Base-by-base conservation (phyloP, 768 basidiomycete genomes). In the Paxillus involutus region DNA sequence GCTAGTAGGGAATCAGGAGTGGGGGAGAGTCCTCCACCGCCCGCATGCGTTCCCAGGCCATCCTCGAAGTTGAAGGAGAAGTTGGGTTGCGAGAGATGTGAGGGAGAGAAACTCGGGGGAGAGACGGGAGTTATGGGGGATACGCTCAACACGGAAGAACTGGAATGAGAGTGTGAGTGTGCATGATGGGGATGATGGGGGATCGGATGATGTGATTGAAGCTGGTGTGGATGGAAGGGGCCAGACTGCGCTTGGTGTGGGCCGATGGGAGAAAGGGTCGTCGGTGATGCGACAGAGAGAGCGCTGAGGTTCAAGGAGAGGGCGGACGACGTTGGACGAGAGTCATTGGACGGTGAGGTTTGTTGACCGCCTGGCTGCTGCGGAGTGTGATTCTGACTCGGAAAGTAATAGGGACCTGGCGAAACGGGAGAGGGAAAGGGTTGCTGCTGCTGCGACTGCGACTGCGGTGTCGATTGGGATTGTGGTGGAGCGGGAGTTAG, bases 281-380 rank as follows among this genome's bases (percentile, higher is more conserved):
- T 77, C 9, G 86, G 86, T 19, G 85, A 87, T 40, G 85, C 70
- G 51, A 90, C 87, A 47, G 81, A 75, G 49, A 90, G 78, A 1
- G 80, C 77, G 24, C 82, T 83, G 52, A 91, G 75, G 65, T 89
- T 90, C 65, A 90, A 80, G 30, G 84, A 81, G 42, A 89, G 75
- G 1, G 75, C 65, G 35, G 77, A 70, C n/a, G 74, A 61, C 21
- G 63, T 67, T 37, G 63, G 66, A 37, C 57, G 59, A 0, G 63
- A 19, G 11, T 64, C 64, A 0, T 50, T 39, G 19, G 39, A 16
- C 4, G 58, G 59, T 42, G 63, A 56, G 8, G 64, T 55, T 52
- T 59, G 64, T 11, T 51, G 35, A 14, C 44, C 4, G 10, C 6
- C 32, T 5, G 62, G 45, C 47, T 55, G 58, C 16, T 63, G 61